These are phyloP conservation scores for Eutrema salsugineum DNA, from an alignment of 441 rosid genomes.

Conservation along the genomic window DNA sequence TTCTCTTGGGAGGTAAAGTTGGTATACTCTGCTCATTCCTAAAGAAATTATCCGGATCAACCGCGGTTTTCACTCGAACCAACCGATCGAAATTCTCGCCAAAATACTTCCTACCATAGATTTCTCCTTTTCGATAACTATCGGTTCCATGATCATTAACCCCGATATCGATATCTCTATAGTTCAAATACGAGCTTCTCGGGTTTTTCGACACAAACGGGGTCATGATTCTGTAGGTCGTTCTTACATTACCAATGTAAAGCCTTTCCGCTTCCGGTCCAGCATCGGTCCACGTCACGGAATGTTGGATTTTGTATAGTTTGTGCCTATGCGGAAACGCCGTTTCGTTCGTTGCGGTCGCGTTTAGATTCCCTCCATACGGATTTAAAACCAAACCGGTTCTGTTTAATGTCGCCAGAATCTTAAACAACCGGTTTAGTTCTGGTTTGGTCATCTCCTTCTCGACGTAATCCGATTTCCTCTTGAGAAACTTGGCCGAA, in stretches of 20 bases:
- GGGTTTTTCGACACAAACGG: constrained; percentile 59
- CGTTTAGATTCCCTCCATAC: constrained; percentile 53
- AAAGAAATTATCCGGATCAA: constrained; percentile 40
- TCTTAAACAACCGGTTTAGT: constrained; percentile 28
- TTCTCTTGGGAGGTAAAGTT: constrained; percentile 5
- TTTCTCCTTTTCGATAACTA: constrained; percentile 25
- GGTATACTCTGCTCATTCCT: constrained; percentile 48
- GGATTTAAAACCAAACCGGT: constrained; percentile 52
- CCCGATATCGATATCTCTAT: constrained; percentile 67
- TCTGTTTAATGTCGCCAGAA: constrained; percentile 33
- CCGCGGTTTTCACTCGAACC: constrained; percentile 31
- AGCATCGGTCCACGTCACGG: constrained; percentile 37
- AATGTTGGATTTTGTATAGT: constrained; percentile 54
- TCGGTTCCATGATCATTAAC: constrained; percentile 26
- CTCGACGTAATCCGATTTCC: constrained; percentile 59
- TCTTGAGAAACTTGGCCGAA: constrained; percentile 33
- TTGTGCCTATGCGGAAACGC: constrained; percentile 60
- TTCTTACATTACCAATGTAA: constrained; percentile 31
- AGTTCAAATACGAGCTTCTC: constrained; percentile 54
- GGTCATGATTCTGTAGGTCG: constrained; percentile 42
- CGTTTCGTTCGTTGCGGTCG: constrained; percentile 34
- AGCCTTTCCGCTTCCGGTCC: constrained; percentile 21
- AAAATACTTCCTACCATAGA: constrained; percentile 37
- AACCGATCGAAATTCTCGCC: constrained; percentile 36
- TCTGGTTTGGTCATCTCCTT: constrained; percentile 38